phyloP scores from a whole-genome alignment of 108 stramenopile genomes.

The Cyclotella baltica region DNA sequence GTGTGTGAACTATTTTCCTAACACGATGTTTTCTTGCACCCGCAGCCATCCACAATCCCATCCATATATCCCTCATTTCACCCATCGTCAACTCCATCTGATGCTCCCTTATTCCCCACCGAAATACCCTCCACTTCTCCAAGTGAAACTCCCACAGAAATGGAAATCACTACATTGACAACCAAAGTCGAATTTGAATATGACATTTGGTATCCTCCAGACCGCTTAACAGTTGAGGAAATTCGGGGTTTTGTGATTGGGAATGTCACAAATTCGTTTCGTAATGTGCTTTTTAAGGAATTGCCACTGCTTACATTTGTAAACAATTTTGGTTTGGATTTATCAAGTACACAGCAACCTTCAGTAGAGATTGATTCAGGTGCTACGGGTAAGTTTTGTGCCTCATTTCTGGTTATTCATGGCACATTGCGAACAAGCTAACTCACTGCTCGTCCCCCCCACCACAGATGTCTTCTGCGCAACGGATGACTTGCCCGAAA shows the following conservation, averaged over 20 bases:
- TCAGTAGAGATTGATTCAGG: background rate
- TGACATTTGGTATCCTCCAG: constrained; percentile 6
- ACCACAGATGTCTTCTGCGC: background rate
- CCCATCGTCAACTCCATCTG: background rate
- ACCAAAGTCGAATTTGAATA: constrained; percentile 1
- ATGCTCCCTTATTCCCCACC: background rate
- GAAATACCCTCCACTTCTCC: background rate
- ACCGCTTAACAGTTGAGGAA: background rate
- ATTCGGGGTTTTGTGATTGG: constrained; percentile 8
- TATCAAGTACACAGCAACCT: background rate
- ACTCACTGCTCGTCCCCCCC: background rate
- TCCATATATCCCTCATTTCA: background rate
- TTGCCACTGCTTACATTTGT: background rate
- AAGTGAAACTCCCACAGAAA: background rate
- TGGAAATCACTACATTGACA: background rate
- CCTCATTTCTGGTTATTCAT: background rate
- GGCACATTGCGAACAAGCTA: background rate
- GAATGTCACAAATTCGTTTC: constrained; percentile 6
- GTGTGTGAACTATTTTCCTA: background rate
- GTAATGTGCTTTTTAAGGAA: background rate
- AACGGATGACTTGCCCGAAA: constrained; percentile 6
- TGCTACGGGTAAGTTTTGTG: background rate
- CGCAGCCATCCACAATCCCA: background rate
- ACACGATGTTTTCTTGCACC: background rate
- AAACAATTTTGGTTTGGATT: background rate